A percentile compares a stretch with the other conserved stretches of the same genome.
Conservation (phyloP, 345 rosid species). For the Firmiana major region DNA sequence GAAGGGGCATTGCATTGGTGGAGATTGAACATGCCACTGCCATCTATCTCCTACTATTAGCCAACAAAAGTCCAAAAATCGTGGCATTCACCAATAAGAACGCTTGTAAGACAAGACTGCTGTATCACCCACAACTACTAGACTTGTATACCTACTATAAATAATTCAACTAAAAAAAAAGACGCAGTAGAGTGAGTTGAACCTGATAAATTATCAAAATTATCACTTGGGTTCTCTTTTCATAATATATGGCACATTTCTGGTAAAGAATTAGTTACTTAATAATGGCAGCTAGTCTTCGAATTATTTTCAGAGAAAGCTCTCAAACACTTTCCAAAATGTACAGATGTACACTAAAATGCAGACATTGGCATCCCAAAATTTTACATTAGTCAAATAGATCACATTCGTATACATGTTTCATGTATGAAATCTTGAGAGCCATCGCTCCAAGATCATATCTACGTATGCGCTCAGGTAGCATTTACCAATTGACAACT, state of each 20-base stretch:
- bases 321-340: constrained; percentile 6
- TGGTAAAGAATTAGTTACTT: neutral
- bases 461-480: too few relatives aligned
- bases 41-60: neutral
- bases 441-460: neutral
- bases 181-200: neutral
- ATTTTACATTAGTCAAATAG: neutral
- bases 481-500: too few relatives aligned
- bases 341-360: neutral
- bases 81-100: neutral
- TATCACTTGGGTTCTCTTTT: neutral
- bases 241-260: neutral
- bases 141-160: neutral
- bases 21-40: neutral
- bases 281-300: neutral
- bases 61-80: neutral
- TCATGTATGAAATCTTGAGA: neutral
- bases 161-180: constrained; percentile 6
- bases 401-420: neutral
- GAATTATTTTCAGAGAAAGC: neutral
- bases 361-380: neutral
- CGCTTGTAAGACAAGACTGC: neutral
- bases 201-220: neutral
- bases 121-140: neutral
- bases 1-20: too few relatives aligned